Evolutionary conservation across 768 basidiomycete genomes (phyloP), one percentile per base, ranked within the genome.

Genomic region (Termitomyces sp.): DNA sequence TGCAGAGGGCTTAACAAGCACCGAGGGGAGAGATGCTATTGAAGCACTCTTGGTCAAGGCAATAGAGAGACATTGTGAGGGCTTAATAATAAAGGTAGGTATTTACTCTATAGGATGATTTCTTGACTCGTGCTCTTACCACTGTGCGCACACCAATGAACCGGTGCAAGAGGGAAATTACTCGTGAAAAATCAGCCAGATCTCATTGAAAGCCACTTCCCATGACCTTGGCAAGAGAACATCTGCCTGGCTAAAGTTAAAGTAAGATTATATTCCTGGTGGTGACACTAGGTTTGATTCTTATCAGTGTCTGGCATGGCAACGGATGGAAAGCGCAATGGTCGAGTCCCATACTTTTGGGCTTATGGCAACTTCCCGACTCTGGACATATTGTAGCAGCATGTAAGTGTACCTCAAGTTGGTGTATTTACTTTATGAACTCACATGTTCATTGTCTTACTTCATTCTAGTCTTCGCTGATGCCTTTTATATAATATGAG

Each of bases 261-360:
- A 97, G 74, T 94, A 92, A 67, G 95, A 96, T 69, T 97, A 95
- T 68, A 86, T 95, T 20, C 80, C 81, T 27, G 87, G 87, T 3
- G 88, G 88, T 18, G 90, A 82, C 83, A 62, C 81, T 85, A 30
- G 89, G 89, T 67, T 72, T 88, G 55, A 81, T 89, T 30, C 88
- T 88, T 30, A 75, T 89, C 53, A 88, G 85, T 47, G 94, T 91
- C 44, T 95, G 92, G 91, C 85, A 93, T 74, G 94, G 93, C 47
- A 89, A 87, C 67, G 95, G 95, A 33, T 75, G 93, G 36, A 97
- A 96, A 73, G 87, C 86, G 16, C 81, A 83, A 47, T 96, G 94
- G 95, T 97, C 92, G 91, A 91, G 88, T 62, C 94, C 94, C 1
- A 83, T 96, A 63, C 76, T 97, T 5, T 78, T 95, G 45, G 93